Percentiles rank a stretch among this genome's conserved stretches.
Evolutionary conservation across 176 grass and related monocot genomes (phyloP).

Genomic region (Phyllostachys edulis): DNA sequence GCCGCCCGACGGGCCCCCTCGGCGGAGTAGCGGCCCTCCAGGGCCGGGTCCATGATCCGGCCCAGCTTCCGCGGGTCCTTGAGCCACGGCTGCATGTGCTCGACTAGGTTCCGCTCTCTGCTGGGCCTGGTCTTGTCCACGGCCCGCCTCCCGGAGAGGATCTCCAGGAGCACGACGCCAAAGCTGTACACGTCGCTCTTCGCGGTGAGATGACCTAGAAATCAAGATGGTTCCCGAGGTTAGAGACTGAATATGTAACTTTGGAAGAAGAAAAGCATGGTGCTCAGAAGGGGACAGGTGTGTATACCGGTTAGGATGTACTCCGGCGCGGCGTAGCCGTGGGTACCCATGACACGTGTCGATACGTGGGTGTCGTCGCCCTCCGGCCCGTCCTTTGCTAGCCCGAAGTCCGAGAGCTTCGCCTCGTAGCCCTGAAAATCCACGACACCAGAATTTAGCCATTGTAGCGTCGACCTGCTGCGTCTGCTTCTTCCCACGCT

Average conservation of each 20-base stretch:
- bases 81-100: conserved; percentile 59
- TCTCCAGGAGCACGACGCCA: conserved; percentile 67
- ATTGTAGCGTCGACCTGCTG: background rate
- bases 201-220: conserved; percentile 62
- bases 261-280: background rate
- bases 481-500: background rate
- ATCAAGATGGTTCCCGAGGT: background rate
- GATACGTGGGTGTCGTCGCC: conserved; percentile 87
- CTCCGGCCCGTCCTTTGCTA: conserved; percentile 75
- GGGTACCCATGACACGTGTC: conserved; percentile 84
- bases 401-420: conserved; percentile 86
- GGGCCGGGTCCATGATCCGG: conserved; percentile 57
- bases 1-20: conserved; percentile 50
- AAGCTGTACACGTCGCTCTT: conserved; percentile 97
- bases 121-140: conserved; percentile 67
- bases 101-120: conserved; percentile 68
- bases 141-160: conserved; percentile 50
- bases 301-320: conserved; percentile 78
- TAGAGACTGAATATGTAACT: background rate
- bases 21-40: conserved; percentile 47
- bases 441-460: background rate
- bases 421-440: conserved; percentile 59
- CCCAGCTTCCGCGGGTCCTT: conserved; percentile 54
- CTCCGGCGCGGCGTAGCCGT: conserved; percentile 87
- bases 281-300: rapidly evolving